Evolutionary conservation across 805 yeast genomes (phyloP), one percentile per base, ranked within the genome.

Genomic region (Metschnikowia chrysomelidarum): DNA sequence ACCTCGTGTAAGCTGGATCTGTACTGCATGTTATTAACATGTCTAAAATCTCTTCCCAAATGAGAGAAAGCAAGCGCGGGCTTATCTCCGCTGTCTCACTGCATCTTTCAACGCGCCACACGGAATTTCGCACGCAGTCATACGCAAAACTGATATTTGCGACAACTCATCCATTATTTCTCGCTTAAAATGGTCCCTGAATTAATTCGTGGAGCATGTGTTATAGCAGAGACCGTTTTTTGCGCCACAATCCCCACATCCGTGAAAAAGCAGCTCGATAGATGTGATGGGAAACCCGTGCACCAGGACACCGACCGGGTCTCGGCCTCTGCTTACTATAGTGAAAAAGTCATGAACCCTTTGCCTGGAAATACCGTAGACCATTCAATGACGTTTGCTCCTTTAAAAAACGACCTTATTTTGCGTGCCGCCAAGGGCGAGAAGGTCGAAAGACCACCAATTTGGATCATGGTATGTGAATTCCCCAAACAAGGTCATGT

Each of bases 381-480:
- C n/a, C n/a, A n/a, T n/a, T 22, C 32, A 11, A 47, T 47, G 51
- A 17, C 49, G n/a, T 89, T 88, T 59, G 80, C 96, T 12, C 77
- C 80, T 11, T 68, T 89, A 58, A 76, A 89, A 62, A 93, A 93
- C 64, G 98, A 93, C 56, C 71, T 91, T 53, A 83, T 93, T 23
- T 68, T 93, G 46, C 73, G 98, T 51, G 96, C 98, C 3, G 97
- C 98, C 8, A 72, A 73, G 46, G 97, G 85, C 40, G 95, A 91
- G 57, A 67, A 66, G 41, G 97, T 91, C 25, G 98, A 93, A 63
- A 79, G 98, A 57, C 97, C 98, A 2, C 98, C 98, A 13, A 79
- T 93, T 42, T 93, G 97, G 97, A 83, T 89, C 49, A 88, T 88
- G 97, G 78, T 73, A 62, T 45, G 75, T 56, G 13, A 36, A 7